Percentiles rank a stretch among this genome's conserved stretches.
Conservation (phyloP, 2,329 filamentous ascomycete species). For the Verticillium longisporum region DNA sequence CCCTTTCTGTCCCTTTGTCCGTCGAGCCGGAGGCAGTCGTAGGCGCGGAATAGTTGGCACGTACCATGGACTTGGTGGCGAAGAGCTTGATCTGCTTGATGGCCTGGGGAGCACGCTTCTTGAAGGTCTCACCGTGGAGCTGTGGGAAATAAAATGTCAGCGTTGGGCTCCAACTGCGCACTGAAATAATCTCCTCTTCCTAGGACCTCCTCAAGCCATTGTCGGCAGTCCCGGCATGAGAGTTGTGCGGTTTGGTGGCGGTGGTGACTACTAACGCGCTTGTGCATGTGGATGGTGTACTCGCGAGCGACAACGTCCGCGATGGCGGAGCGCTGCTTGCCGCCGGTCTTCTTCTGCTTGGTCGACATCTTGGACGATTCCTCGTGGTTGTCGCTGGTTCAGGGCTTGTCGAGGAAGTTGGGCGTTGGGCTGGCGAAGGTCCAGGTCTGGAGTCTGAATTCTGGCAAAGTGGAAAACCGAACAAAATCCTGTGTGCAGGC, state of each 20-base stretch:
- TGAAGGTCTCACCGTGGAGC: slow-evolving; percentile 97
- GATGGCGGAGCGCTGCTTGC: slow-evolving; percentile 81
- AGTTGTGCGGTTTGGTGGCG: background rate
- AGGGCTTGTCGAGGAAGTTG: slow-evolving; percentile 11
- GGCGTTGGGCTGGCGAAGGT: slow-evolving; percentile 1
- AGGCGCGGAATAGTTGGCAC: slow-evolving; percentile 24
- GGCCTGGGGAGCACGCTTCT: slow-evolving; percentile 96
- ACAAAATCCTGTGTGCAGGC: slow-evolving; percentile 9
- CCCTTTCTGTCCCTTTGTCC: background rate
- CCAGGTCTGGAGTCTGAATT: slow-evolving; percentile 2
- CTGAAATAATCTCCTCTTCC: background rate
- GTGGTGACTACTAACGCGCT: slow-evolving; percentile 46
- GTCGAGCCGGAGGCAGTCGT: background rate
- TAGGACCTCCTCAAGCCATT: background rate
- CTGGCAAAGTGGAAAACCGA: slow-evolving; percentile 4
- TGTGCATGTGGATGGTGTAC: slow-evolving; percentile 99
- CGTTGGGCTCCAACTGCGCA: slow-evolving; percentile 5
- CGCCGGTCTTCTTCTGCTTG: slow-evolving; percentile 63
- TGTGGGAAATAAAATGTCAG: slow-evolving; percentile 37
- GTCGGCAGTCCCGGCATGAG: background rate
- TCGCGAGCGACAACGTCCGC: slow-evolving; percentile 98
- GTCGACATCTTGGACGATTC: slow-evolving; percentile 51
- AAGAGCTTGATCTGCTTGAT: slow-evolving; percentile 99
- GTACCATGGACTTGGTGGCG: slow-evolving; percentile 91
- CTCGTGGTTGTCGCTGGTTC: slow-evolving; percentile 11